phyloP scores from a whole-genome alignment of 2,329 filamentous ascomycete genomes.

The Fusarium bulbicola region DNA sequence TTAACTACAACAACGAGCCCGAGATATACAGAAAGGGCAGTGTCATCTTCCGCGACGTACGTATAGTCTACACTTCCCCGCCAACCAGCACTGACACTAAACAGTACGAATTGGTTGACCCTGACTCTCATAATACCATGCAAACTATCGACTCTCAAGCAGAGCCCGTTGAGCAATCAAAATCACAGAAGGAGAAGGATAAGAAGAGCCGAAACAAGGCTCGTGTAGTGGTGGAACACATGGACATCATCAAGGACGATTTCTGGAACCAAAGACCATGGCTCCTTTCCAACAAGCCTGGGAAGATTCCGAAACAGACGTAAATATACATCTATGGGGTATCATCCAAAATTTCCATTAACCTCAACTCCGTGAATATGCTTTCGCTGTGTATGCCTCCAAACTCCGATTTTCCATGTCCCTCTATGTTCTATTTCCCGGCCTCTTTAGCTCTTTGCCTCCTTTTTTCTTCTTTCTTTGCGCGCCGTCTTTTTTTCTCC shows the following conservation, averaged over 20 bases:
- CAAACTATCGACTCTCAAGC: constrained; percentile 58
- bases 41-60: constrained; percentile 83
- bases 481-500: constrained; percentile 58
- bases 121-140: constrained; percentile 56
- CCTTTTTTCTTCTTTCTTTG: constrained; percentile 54
- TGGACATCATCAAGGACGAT: constrained; percentile 94
- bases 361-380: constrained; percentile 44
- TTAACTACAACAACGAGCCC: constrained; percentile 97
- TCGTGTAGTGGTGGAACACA: constrained; percentile 80
- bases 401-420: constrained; percentile 7
- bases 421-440: constrained; percentile 31
- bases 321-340: constrained; percentile 46
- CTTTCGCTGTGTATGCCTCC: constrained; percentile 23
- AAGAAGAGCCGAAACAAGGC: constrained; percentile 84
- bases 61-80: constrained; percentile 37
- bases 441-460: constrained; percentile 42
- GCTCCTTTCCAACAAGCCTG: constrained; percentile 79
- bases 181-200: constrained; percentile 84
- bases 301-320: constrained; percentile 71
- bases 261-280: constrained; percentile 93
- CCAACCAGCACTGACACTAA: constrained; percentile 35
- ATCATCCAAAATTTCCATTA: constrained; percentile 42
- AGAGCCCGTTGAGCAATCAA: constrained; percentile 70
- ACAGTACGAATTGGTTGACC: constrained; percentile 77
- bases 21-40: constrained; percentile 95